phyloP scores from a whole-genome alignment of 129 eudicot genomes.

The Rutidosis leptorrhynchoides region DNA sequence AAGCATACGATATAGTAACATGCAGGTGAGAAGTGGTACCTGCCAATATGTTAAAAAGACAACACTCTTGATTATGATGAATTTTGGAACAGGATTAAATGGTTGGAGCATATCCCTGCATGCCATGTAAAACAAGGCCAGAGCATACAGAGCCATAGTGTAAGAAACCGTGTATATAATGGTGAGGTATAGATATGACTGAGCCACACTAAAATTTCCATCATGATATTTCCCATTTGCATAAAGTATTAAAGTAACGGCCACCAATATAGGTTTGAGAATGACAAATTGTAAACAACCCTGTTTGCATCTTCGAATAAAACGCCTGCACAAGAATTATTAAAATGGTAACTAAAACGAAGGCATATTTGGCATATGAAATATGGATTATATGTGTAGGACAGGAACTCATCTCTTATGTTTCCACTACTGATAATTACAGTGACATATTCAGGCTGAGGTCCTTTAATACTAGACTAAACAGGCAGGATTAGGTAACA shows the following conservation, averaged over 20 bases:
- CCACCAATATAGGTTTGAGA: conserved; percentile 78
- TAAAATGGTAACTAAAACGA: conserved; percentile 12
- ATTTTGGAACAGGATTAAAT: conserved; percentile 89
- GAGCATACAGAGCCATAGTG: conserved; percentile 69
- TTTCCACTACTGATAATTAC: background rate
- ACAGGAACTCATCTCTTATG: background rate
- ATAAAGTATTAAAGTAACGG: conserved; percentile 66
- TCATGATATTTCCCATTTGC: conserved; percentile 82
- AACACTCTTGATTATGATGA: conserved; percentile 80
- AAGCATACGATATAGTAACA: conserved; percentile 3
- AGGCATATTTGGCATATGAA: background rate
- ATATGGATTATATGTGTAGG: background rate
- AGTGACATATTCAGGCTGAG: background rate
- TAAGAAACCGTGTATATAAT: conserved; percentile 81
- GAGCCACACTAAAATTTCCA: conserved; percentile 72
- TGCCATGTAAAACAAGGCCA: conserved; percentile 84
- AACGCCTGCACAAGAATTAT: conserved; percentile 63
- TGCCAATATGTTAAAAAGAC: conserved; percentile 95
- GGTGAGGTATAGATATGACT: conserved; percentile 78
- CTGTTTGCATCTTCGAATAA: conserved; percentile 89
- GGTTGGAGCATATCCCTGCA: conserved; percentile 91
- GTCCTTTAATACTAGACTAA: background rate
- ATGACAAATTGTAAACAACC: conserved; percentile 95
- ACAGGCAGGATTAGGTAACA: background rate
- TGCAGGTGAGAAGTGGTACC: conserved; percentile 42